Evolutionary conservation across 1,284 basidiomycete species (phyloP).

Genomic region (Fomitiporia mediterranea): DNA sequence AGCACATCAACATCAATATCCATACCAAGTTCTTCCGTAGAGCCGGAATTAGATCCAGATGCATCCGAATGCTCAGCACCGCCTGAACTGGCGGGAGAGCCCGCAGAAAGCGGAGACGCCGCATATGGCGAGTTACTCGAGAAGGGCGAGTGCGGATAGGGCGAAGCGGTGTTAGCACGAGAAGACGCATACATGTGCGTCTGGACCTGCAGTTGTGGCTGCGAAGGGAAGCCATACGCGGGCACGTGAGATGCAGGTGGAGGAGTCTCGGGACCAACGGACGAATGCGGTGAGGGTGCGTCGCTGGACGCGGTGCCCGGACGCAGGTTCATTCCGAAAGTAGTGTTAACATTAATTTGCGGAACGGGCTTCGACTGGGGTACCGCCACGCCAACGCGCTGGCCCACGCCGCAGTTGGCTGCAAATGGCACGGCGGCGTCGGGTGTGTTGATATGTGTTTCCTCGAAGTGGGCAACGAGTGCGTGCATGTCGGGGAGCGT

Average conservation of each 20-base stretch:
- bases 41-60: not conserved
- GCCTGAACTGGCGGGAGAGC: not conserved
- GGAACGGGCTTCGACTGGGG: not conserved
- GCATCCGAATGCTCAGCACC: not conserved
- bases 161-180: not conserved
- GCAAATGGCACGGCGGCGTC: not conserved
- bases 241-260: constrained; percentile 2
- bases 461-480: constrained; percentile 65
- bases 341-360: not conserved
- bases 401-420: not conserved
- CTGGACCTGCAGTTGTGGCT: constrained; percentile 4
- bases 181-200: constrained; percentile 1
- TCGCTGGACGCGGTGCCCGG: not conserved
- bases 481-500: constrained; percentile 60
- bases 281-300: constrained; percentile 11
- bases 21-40: not conserved
- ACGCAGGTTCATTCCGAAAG: not conserved
- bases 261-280: constrained; percentile 11
- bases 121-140: constrained; percentile 12
- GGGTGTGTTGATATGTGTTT: constrained; percentile 41
- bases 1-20: constrained; percentile 20
- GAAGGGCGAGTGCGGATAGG: constrained; percentile 1
- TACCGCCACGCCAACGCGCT: not conserved
- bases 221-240: constrained; percentile 5
- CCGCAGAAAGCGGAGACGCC: constrained; percentile 6